phyloP scores from a whole-genome alignment of 2,329 filamentous ascomycete genomes.

The Nothopassalora personata region DNA sequence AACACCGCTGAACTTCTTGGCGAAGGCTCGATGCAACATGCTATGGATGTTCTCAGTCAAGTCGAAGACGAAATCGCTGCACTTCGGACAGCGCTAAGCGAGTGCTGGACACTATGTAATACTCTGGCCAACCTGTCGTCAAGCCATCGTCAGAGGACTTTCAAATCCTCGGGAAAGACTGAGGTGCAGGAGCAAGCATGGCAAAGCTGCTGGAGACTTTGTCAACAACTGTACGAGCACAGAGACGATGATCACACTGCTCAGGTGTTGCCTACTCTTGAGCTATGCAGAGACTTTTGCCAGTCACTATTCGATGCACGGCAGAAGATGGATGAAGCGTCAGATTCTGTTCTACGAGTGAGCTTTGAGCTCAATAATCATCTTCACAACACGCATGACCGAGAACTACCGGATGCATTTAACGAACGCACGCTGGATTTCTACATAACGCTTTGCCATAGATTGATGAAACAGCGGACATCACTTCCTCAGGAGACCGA shows the following conservation, averaged over 20 bases:
- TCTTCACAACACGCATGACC: conserved; percentile 86
- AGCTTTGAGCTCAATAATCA: conserved; percentile 96
- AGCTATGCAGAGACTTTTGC: conserved; percentile 87
- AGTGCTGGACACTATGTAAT: conserved; percentile 94
- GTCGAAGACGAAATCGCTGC: conserved; percentile 60
- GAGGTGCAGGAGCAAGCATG: conserved; percentile 82
- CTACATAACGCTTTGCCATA: conserved; percentile 87
- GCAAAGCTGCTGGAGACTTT: conserved; percentile 91
- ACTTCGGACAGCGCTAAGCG: conserved; percentile 69
- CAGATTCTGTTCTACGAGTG: conserved; percentile 82
- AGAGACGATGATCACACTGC: conserved; percentile 64
- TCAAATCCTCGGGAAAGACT: conserved; percentile 66
- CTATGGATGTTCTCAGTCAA: conserved; percentile 47
- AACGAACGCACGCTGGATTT: conserved; percentile 87
- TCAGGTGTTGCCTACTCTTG: conserved; percentile 68
- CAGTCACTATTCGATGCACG: conserved; percentile 85
- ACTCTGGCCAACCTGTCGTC: conserved; percentile 81
- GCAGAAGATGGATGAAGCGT: conserved; percentile 67
- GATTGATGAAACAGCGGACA: conserved; percentile 89
- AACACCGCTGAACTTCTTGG: conserved; percentile 32
- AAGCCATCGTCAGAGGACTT: conserved; percentile 72
- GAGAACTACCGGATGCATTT: conserved; percentile 77
- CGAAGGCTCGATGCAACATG: conserved; percentile 43
- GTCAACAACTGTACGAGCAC: conserved; percentile 80
- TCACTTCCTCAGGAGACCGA: conserved; percentile 77